phyloP scores from a whole-genome alignment of 1,139 yeast species.

The Taphrina deformans region DNA sequence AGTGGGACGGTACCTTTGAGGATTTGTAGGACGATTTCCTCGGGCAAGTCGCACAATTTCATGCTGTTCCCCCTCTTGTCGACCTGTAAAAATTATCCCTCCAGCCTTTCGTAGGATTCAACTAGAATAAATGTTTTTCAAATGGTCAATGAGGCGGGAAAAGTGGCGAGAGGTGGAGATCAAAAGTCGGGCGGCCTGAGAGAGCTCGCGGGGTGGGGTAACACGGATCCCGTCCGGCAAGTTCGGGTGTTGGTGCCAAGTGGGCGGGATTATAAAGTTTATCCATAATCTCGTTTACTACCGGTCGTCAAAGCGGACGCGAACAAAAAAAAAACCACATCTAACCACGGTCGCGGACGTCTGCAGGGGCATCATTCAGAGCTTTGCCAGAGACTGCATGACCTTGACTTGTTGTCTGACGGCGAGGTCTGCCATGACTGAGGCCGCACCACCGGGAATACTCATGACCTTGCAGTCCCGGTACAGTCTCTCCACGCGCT shows the following conservation, averaged over 20 bases:
- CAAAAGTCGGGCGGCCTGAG: neutral
- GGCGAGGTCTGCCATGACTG: constrained; percentile 13
- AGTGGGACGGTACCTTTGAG: constrained; percentile 1
- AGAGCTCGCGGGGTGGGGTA: neutral
- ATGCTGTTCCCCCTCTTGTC: too few species aligned
- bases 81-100: too few species aligned
- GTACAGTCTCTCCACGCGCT: constrained; percentile 50
- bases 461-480: constrained; percentile 44
- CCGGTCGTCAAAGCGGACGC: too few species aligned
- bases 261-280: too few species aligned
- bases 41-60: constrained; percentile 11
- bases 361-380: too few species aligned
- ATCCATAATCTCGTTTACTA: neutral
- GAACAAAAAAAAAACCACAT: too few species aligned
- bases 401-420: constrained; percentile 25
- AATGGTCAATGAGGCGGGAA: too few species aligned
- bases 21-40: neutral
- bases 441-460: constrained; percentile 8
- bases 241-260: too few species aligned
- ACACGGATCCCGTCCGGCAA: too few species aligned
- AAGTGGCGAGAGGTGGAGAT: neutral
- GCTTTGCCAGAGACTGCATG: neutral
- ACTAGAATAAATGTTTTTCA: too few species aligned
- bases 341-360: too few species aligned
- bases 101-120: too few species aligned